Base-by-base conservation (phyloP, 2,329 filamentous ascomycete species). In the Ascochyta pisi region DNA sequence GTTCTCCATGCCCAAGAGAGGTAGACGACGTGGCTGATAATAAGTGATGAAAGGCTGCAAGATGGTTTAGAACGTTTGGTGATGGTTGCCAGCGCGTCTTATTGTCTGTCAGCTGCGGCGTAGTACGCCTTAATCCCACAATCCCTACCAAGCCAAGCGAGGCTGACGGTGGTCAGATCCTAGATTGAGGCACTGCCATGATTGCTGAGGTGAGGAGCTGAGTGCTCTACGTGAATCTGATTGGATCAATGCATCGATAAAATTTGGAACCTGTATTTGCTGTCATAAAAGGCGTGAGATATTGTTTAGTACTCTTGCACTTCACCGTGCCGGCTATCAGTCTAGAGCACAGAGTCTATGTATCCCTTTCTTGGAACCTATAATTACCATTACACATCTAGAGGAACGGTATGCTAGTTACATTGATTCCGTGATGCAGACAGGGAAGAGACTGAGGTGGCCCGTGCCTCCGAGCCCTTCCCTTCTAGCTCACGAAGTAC, bases 51-150 rank as follows among this genome's bases (percentile, higher is more conserved):
- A 42, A 13, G 12, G 6, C 10, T 22, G 19, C 13, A 16, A 19
- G 15, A 3, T 31, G 8, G 9, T 8, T 40, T n/a, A 5, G 2
- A 15, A 10, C 7, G 23, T 23, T 34, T 2, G 13, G 29, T 15
- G 16, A 23, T 13, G 52, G 47, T 31, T 23, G 16, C 15, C 42
- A 34, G 31, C 22, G 10, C 23, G n/a, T 47, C 26, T 51, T 56
- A 56, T 47, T 39, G 26, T 51, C 37, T 16, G 53, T 50, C 52
- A 31, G 53, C 47, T 42, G 47, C 41, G 53, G 35, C 53, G 38
- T 24, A 26, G 42, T 26, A 42, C 47, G 47, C 53, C 47, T 31
- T 47, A 47, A 51, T 51, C 42, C 51, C 42, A 56, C 46, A 9
- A 19, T 16, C 27, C 51, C 39, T 39, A 33, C 19, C 22, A 44